Base-by-base conservation (phyloP, 106 monocot species). In the Platanthera guangdongensis region DNA sequence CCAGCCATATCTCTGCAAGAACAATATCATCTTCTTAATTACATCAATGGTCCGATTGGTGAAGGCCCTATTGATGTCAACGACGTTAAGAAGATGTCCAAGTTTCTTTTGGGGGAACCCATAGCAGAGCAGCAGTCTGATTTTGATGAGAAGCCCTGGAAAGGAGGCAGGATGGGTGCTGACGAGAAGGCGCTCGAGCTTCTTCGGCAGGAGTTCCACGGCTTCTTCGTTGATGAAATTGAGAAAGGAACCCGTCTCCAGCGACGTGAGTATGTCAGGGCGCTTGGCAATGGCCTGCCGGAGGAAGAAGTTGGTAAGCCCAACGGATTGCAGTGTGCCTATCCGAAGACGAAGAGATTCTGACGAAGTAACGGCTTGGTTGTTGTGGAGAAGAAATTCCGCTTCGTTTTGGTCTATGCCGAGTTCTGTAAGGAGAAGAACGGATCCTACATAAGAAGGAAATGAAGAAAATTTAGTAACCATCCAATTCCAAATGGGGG, bases 21-120 rank as follows among this genome's bases (percentile, higher is more conserved):
- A 87, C 48, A 73, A 28, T 51, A 92, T 47, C 57, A 75, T 79
- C 46, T 79, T 52, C 65, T 89, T 80, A 13, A 92, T 19, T 3
- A 84, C 84, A 2, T 71, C 52, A 50, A 70, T 6, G 0, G 87
- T 49, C 74, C 73, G 83, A 21, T 81, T 82, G 28, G 67, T 77
- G 78, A 92, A 87, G 50, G 82, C 85, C 85, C 83, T 92, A 52
- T 51, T 51, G 76, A 86, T 49, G 75, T 86, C 77, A 64, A 89
- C 77, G 21, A 68, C 67, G 85, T 85, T 87, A 75, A 89, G 30
- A 68, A 89, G 47, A 11, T 80, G 75, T 10, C 48, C 78, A 7
- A 92, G 67, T 19, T 85, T 87, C 10, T 87, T 77, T n/a, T 13
- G n/a, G 18, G 89, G 92, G 63, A 89, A 21, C 13, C 82, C 82